Conservation (phyloP, 257 asterid genomes). For the Plantago ovata region DNA sequence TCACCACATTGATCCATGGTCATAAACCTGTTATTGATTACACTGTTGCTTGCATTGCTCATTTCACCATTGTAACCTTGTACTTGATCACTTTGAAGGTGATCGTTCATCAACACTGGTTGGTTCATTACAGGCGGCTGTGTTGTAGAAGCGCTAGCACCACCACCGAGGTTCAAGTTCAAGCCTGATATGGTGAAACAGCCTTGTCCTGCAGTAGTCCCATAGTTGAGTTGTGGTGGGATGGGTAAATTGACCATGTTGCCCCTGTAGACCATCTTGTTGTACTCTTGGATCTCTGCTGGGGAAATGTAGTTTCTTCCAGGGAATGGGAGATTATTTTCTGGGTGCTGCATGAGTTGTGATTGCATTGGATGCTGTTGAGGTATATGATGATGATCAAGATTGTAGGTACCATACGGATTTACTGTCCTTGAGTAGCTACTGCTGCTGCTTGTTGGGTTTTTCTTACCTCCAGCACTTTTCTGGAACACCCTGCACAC, state of each 20-base stretch:
- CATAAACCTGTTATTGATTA: conserved; percentile 39
- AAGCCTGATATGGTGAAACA: conserved; percentile 74
- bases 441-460: conserved; percentile 33
- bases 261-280: conserved; percentile 30
- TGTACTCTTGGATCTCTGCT: conserved; percentile 56
- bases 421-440: conserved; percentile 44
- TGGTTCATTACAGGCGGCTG: conserved; percentile 46
- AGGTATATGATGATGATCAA: conserved; percentile 25
- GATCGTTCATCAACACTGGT: conserved; percentile 31
- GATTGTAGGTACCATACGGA: conserved; percentile 38
- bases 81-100: conserved; percentile 10
- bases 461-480: conserved; percentile 61
- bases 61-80: conserved; percentile 39
- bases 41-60: conserved; percentile 22
- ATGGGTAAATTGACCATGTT: conserved; percentile 40
- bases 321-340: conserved; percentile 38
- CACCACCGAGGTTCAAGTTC: conserved; percentile 62
- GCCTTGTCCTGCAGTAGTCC: conserved; percentile 15
- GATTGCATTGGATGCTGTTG: conserved; percentile 38
- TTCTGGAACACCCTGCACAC: conserved; percentile 91
- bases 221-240: conserved; percentile 46
- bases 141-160: conserved; percentile 16
- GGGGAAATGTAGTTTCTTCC: conserved; percentile 48
- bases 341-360: conserved; percentile 45
- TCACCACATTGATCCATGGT: conserved; percentile 61